Evolutionary conservation across 495 filamentous ascomycete genomes (phyloP), one percentile per base, ranked within the genome.

Genomic region (Penicillium longicatenatum): DNA sequence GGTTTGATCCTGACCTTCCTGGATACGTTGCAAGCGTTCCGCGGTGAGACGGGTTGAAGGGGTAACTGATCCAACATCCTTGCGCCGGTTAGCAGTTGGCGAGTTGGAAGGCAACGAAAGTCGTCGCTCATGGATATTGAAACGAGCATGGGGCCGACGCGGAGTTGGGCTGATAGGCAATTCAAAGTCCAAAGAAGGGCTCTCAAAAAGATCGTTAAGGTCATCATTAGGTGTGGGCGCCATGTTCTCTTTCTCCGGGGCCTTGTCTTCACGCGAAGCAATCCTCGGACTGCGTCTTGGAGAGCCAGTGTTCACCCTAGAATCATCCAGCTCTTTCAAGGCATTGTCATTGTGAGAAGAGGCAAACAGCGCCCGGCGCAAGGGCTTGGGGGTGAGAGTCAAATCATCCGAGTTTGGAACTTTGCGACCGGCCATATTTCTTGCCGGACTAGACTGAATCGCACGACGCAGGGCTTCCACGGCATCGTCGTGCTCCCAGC

Each of bases 341-440:
- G 77, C 72, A 19, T 82, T 79, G 45, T 85, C 84, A 61, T 85
- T 85, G 54, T 82, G 80, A 2, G 69, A 57, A 60, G 70, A 75
- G 51, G 89, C 87, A 73, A 97, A 97, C 45, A 97, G 79, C 33
- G 92, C 72, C 66, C 93, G 84, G 67, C 90, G 83, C 22, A 88
- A 90, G 44, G 81, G 82, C 61, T 79, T 81, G 24, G 80, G 79
- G 39, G 86, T 88, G 19, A 93, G 75, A 50, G 59, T 65, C 56
- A 64, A 68, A 53, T 66, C 66, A 58, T 69, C 66, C 59, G 90
- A 82, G 42, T 89, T 85, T 47, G 92, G 86, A 62, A 84, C 85
- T 61, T 84, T 75, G 52, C 83, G 84, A 37, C 81, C 84, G 53
- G 90, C 88, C 42, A 75, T 70, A 57, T 85, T 82, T 58, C 82